phyloP scores from a whole-genome alignment of 2,329 filamentous ascomycete genomes.

The Colletotrichum somersetense region DNA sequence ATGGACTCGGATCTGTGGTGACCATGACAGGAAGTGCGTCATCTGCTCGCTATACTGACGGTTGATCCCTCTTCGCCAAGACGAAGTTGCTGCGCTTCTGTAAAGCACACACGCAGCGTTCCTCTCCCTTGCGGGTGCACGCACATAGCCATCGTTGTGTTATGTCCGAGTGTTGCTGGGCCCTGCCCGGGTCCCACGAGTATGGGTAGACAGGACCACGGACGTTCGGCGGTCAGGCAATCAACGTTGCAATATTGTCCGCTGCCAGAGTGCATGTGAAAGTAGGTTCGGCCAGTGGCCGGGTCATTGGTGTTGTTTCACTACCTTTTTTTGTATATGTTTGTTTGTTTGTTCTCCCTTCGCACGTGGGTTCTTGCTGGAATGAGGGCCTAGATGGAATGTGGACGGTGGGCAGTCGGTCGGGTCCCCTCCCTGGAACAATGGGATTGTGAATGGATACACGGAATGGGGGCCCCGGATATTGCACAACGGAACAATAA shows the following conservation, averaged over 20 bases:
- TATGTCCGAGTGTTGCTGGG: background rate
- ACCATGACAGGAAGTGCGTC: conserved; percentile 26
- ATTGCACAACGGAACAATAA: background rate
- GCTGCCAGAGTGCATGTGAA: background rate
- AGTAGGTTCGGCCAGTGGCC: conserved; percentile 22
- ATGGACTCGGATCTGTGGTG: background rate
- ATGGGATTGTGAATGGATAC: conserved; percentile 6
- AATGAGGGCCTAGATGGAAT: background rate
- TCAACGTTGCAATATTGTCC: background rate
- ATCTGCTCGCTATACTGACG: conserved; percentile 18
- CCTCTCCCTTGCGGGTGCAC: conserved; percentile 9
- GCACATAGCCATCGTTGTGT: background rate
- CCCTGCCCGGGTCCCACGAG: background rate
- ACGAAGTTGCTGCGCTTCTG: background rate
- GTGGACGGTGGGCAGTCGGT: background rate
- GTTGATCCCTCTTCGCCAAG: conserved; percentile 38
- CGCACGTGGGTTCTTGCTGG: conserved; percentile 2
- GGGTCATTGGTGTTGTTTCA: conserved; percentile 21
- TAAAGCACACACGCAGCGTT: background rate
- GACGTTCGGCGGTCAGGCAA: background rate
- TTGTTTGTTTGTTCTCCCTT: background rate
- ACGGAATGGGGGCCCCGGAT: background rate
- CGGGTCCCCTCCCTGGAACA: background rate
- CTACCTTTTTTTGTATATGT: background rate
- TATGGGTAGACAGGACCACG: background rate